Evolutionary conservation across 106 monocot genomes (phyloP), one percentile per base, ranked within the genome.

Genomic region (Cymbidium sinense): DNA sequence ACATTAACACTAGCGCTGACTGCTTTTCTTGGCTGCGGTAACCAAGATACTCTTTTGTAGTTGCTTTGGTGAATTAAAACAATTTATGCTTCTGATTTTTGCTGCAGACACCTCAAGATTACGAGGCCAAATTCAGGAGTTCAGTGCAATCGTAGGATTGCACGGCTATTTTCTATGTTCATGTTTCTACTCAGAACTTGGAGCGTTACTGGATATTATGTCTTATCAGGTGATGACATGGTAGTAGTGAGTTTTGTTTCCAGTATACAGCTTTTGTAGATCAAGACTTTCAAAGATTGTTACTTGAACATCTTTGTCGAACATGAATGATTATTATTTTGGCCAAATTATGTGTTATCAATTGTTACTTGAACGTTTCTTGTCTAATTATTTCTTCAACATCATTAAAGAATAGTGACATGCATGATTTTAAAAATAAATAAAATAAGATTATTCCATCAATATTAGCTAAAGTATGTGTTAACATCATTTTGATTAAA

Each of bases 71-170:
- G 13, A 67, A 12, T 13, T 67, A 30, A 33, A 30, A 2, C 67
- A 13, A 47, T 13, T 10, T 33, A 30, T 67, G 70, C 21, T 71
- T 34, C 36, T 71, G 20, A 8, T 71, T 18, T 39, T 71, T 39
- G 10, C 4, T 74, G 74, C 74, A 74, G 74, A 74, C 28, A 41
- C 28, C 44, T 2, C 74, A 44, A 35, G 74, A 74, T 74, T 44
- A 74, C 28, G 74, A 74, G 2, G 74, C 74, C 18, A 74, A 74
- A 44, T n/a, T 25, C 27, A 29, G 44, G 44, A 74, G 74, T 39
- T 23, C 29, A 67, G 3, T 31, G 33, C 12, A 34, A 17, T 31
- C 67, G 0, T 67, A 67, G 33, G 65, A 30, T 65, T 65, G 65
- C 2, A 18, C 29, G 15, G 11, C 61, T 62, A 27, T 62, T 7